Evolutionary conservation across 2,329 filamentous ascomycete species (phyloP), one percentile per base, ranked within the genome.

Genomic region (Hypoxylon sp.): DNA sequence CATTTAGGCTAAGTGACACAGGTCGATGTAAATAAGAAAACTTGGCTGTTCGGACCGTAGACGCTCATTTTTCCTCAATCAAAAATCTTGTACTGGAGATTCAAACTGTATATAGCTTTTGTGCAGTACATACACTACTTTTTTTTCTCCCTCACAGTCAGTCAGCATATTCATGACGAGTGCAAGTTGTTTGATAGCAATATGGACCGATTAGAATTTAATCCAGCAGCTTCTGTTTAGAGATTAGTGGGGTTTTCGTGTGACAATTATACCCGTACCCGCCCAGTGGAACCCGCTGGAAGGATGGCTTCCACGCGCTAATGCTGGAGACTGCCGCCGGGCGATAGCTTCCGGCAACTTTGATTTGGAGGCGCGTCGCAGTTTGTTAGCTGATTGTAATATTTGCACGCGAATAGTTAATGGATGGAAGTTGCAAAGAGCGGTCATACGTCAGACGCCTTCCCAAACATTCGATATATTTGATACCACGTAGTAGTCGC

Each of bases 21-120:
- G 38, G 30, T 63, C 57, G 41, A 41, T 60, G 50, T 57, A 57
- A 55, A 55, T 56, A 63, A 52, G 36, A 51, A 61, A 52, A 49
- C 11, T 58, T 62, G 59, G 68, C 62, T 67, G 55, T 70, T 65
- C 61, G 58, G 53, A 60, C 41, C 43, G 55, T 51, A 68, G 55
- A 63, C 61, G 67, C 59, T 68, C 59, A 4, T 59, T 63, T 63
- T 61, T 53, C 49, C 41, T 53, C 34, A 2, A 46, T 55, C n/a
- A 49, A 60, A 55, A 66, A 60, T 34, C 51, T 52, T 71, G 65
- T 72, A 55, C 57, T 60, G 60, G 52, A 64, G 58, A 67, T 69
- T 71, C 67, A 64, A 70, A 70, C 53, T 75, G 74, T 75, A 76
- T 72, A 76, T 75, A 76, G 73, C 70, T 65, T 73, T 64, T 57